Conservation (phyloP, 1,284 basidiomycete species). For the Cystobasidiaceae sp. region DNA sequence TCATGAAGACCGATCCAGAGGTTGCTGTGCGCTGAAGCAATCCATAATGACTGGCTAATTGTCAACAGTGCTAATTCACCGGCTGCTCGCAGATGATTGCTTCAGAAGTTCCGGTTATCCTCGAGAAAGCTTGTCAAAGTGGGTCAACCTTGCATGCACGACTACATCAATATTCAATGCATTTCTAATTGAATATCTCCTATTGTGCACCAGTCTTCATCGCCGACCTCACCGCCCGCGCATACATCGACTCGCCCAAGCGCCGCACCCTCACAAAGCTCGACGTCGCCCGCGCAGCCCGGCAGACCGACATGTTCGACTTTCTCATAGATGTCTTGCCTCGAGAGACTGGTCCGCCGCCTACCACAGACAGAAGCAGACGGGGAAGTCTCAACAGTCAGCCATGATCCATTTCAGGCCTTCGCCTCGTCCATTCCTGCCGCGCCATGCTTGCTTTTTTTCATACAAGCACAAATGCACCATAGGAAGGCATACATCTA, state of each 20-base stretch:
- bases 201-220: constrained; percentile 67
- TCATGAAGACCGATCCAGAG: constrained; percentile 96
- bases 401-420: not conserved
- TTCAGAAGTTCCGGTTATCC: constrained; percentile 88
- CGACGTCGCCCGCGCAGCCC: constrained; percentile 83
- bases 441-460: not conserved
- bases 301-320: constrained; percentile 61
- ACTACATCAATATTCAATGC: not conserved
- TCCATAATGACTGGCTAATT: not conserved
- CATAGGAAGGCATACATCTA: no score
- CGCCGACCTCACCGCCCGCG: constrained; percentile 83
- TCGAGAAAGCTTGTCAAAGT: constrained; percentile 96
- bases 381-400: not conserved
- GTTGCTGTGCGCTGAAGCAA: constrained; percentile 50
- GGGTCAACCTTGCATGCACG: constrained; percentile 46
- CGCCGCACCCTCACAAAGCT: constrained; percentile 81
- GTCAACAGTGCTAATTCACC: not conserved
- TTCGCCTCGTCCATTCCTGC: not conserved
- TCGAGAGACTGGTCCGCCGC: not conserved
- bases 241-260: constrained; percentile 89
- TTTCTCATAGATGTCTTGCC: constrained; percentile 50
- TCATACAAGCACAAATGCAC: not conserved
- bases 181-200: not conserved
- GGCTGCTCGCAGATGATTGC: constrained; percentile 72
- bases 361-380: constrained; percentile 1